A percentile compares a stretch with the other conserved stretches of the same genome.
Conservation (phyloP, 75 land plant genomes). For the Picea glauca region DNA sequence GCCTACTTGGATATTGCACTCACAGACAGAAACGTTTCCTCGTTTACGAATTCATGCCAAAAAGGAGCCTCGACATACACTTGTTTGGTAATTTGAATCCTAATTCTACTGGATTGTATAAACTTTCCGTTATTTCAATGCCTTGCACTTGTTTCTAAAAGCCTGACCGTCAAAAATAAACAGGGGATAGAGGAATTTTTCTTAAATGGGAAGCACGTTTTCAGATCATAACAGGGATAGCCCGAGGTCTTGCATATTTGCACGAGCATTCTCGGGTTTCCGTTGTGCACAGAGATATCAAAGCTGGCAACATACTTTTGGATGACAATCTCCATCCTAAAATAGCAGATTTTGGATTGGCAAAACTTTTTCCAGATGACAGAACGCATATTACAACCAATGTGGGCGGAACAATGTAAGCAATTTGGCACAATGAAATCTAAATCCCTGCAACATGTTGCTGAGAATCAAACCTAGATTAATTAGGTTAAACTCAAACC, state of each 20-base stretch:
- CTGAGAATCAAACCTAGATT: not conserved
- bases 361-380: slow-evolving; percentile 18
- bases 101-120: not conserved
- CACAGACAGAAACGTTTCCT: slow-evolving; percentile 13
- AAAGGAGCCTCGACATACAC: slow-evolving; percentile 11
- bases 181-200: not conserved
- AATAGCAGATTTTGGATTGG: slow-evolving; percentile 53
- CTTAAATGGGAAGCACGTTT: slow-evolving; percentile 3
- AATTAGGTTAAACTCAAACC: not conserved
- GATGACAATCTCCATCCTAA: slow-evolving; percentile 31
- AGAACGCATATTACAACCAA: slow-evolving; percentile 10
- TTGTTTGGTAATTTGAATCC: slow-evolving; percentile 5
- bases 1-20: not conserved
- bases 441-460: no score
- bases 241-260: slow-evolving; percentile 16
- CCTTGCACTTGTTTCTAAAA: no score
- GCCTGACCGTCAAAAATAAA: no score
- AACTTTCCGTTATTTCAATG: not conserved
- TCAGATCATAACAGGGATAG: not conserved
- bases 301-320: slow-evolving; percentile 53
- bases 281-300: slow-evolving; percentile 44
- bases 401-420: slow-evolving; percentile 22
- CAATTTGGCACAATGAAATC: not conserved
- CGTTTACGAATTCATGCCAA: slow-evolving; percentile 19
- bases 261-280: slow-evolving; percentile 11